phyloP scores from a whole-genome alignment of 805 yeast genomes.

The Scheffersomyces ergatensis region DNA sequence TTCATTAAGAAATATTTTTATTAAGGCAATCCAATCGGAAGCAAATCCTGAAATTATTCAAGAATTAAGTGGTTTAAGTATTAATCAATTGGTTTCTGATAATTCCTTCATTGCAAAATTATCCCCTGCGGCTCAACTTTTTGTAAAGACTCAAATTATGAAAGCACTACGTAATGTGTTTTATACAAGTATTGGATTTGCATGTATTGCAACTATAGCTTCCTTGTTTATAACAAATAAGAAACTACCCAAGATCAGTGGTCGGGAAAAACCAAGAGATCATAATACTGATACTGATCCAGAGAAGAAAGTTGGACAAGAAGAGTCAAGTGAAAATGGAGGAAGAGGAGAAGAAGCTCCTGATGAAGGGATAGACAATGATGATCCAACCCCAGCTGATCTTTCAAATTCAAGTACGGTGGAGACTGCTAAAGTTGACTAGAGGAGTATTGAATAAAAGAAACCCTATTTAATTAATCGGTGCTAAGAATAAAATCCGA shows the following conservation, averaged over 20 bases:
- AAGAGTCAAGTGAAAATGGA: no score
- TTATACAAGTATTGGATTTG: slow-evolving; percentile 38
- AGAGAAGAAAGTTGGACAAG: no score
- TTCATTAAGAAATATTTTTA: slow-evolving; percentile 8
- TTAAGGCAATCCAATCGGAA: slow-evolving; percentile 4
- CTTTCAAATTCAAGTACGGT: no score
- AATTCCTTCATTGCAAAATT: slow-evolving; percentile 7
- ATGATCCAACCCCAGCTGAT: no score
- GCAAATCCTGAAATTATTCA: slow-evolving; percentile 6
- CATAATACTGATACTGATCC: no score
- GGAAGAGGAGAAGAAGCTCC: no score
- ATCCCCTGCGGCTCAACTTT: slow-evolving; percentile 18
- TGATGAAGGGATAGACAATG: no score
- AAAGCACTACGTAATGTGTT: slow-evolving; percentile 37
- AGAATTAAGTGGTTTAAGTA: slow-evolving; percentile 9
- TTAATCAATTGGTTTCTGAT: slow-evolving; percentile 2
- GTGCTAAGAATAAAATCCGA: no score
- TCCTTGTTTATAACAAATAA: slow-evolving; percentile 35
- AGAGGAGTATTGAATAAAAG: no score
- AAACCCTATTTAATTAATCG: no score
- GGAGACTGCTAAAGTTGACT: no score
- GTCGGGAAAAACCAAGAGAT: no score
- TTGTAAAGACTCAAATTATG: slow-evolving; percentile 29
- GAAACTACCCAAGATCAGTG: slow-evolving; percentile 16
- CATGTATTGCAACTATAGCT: slow-evolving; percentile 24